A percentile compares a stretch with the other conserved stretches of the same genome.
Evolutionary conservation across 176 grass and related monocot species (phyloP).

Genomic region (Carex littledalei): DNA sequence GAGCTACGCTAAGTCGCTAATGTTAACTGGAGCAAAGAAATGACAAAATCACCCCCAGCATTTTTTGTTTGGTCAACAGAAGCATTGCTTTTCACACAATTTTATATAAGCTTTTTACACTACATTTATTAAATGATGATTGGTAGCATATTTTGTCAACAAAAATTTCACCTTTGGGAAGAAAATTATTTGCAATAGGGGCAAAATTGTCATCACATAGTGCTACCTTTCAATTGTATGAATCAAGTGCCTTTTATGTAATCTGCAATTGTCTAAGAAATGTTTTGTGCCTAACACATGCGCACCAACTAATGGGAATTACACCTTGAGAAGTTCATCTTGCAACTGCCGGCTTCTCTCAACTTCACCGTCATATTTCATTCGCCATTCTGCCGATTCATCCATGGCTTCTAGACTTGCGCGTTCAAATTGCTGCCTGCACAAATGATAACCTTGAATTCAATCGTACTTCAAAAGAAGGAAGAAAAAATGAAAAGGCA

Average conservation of each 20-base stretch:
- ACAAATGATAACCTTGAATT: conserved; percentile 4
- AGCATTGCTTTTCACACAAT: background rate
- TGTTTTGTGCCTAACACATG: background rate
- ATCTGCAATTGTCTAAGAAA: background rate
- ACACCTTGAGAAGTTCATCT: conserved; percentile 67
- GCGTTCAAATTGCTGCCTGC: conserved; percentile 37
- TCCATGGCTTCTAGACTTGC: conserved; percentile 95
- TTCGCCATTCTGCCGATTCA: conserved; percentile 94
- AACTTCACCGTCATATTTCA: conserved; percentile 75
- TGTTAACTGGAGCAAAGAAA: background rate
- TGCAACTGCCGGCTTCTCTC: conserved; percentile 54
- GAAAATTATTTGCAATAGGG: background rate
- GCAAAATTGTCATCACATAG: background rate
- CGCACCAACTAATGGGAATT: background rate
- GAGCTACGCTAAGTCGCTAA: background rate
- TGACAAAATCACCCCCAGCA: background rate
- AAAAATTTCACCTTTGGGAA: background rate
- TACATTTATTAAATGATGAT: background rate
- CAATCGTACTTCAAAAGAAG: background rate
- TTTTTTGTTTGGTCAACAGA: background rate
- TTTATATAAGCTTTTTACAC: background rate
- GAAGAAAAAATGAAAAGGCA: background rate
- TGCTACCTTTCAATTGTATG: background rate
- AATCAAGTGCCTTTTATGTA: background rate
- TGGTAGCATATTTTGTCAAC: background rate